These are phyloP conservation scores for Tylopilus sp. DNA, from an alignment of 1,284 basidiomycete species.

Conservation along the genomic window DNA sequence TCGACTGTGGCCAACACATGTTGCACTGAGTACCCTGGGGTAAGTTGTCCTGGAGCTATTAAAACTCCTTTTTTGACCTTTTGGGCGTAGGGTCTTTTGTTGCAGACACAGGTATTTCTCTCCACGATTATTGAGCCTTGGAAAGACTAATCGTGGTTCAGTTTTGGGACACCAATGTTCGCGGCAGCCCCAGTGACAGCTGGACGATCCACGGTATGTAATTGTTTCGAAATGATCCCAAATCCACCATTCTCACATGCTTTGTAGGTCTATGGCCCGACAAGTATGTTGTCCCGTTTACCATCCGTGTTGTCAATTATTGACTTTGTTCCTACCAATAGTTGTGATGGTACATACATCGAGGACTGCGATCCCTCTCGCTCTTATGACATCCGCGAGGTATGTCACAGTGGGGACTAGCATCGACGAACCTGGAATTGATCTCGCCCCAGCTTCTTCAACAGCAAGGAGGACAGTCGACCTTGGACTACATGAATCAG, in stretches of 20 bases:
- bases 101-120: slow-evolving; percentile 68
- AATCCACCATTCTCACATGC: slow-evolving; percentile 13
- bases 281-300: slow-evolving; percentile 52
- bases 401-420: slow-evolving; percentile 31
- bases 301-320: background rate
- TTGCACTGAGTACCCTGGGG: slow-evolving; percentile 68
- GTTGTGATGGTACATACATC: slow-evolving; percentile 76
- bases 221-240: background rate
- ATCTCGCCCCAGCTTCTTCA: slow-evolving; percentile 60
- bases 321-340: slow-evolving; percentile 35
- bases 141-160: slow-evolving; percentile 33
- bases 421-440: background rate
- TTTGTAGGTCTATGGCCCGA: slow-evolving; percentile 76
- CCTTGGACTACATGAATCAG: slow-evolving; percentile 74
- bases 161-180: slow-evolving; percentile 75
- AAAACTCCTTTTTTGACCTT: background rate
- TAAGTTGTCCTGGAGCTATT: slow-evolving; percentile 17
- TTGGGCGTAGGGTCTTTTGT: slow-evolving; percentile 61
- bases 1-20: slow-evolving; percentile 54
- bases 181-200: slow-evolving; percentile 71
- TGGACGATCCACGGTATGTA: slow-evolving; percentile 81
- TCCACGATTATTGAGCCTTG: background rate
- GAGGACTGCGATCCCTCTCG: slow-evolving; percentile 75
- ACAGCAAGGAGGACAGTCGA: slow-evolving; percentile 67
- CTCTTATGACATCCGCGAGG: slow-evolving; percentile 62